A percentile compares a stretch with the other conserved stretches of the same genome.
phyloP scores from a whole-genome alignment of 129 eudicot genomes.

The Pulicaria dysenterica region DNA sequence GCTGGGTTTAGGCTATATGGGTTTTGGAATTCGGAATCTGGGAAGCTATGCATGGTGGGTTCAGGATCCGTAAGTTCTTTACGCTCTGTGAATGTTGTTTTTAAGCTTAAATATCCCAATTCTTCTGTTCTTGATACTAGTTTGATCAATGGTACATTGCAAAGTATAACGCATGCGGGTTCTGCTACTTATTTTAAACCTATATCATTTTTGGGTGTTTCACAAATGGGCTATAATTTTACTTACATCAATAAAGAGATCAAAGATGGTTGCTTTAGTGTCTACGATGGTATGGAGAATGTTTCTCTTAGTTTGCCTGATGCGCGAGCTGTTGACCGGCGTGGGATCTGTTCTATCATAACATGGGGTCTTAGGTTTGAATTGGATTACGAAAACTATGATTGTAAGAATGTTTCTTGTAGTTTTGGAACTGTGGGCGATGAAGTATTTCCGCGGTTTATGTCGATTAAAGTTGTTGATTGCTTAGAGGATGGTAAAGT shows the following conservation, averaged over 20 bases:
- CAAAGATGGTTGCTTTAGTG: constrained; percentile 35
- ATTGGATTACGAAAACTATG: constrained; percentile 47
- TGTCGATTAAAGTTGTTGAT: constrained; percentile 62
- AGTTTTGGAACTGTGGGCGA: constrained; percentile 42
- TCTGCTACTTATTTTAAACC: constrained; percentile 37
- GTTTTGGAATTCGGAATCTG: constrained; percentile 52
- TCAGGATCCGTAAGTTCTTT: constrained; percentile 45
- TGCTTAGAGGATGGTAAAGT: constrained; percentile 61
- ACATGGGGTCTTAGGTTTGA: constrained; percentile 50
- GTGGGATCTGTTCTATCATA: constrained; percentile 39
- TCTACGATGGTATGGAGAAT: constrained; percentile 36
- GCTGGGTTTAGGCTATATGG: constrained; percentile 57
- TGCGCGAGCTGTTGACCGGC: constrained; percentile 5
- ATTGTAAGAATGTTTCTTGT: constrained; percentile 59
- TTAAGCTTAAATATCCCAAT: constrained; percentile 67
- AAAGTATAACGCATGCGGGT: constrained; percentile 36
- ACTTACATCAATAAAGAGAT: constrained; percentile 46
- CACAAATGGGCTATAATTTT: constrained; percentile 56
- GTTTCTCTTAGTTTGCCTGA: constrained; percentile 47
- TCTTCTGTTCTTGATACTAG: constrained; percentile 50
- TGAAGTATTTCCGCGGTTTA: constrained; percentile 39
- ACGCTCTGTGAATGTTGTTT: constrained; percentile 51
- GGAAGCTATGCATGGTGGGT: constrained; percentile 82
- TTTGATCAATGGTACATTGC: constrained; percentile 76
- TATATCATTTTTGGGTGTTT: constrained; percentile 58